A percentile compares a stretch with the other conserved stretches of the same genome.
These are phyloP conservation scores for Verticillium klebahnii DNA, from an alignment of 2,329 filamentous ascomycete species.

Conservation along the genomic window DNA sequence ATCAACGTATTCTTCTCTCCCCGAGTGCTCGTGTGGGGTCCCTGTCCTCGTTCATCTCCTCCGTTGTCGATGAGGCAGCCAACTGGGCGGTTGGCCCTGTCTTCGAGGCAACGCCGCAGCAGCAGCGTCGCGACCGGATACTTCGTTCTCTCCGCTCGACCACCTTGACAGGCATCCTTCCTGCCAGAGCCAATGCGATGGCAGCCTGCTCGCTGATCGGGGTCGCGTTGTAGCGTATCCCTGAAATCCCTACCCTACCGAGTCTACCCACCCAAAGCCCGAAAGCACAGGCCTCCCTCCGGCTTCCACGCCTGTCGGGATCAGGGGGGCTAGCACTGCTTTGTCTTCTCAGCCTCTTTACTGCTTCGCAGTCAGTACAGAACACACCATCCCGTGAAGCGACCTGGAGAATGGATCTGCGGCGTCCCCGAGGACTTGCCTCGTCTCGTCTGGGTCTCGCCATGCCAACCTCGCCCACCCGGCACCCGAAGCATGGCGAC, in stretches of 20 bases:
- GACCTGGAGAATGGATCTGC: neutral
- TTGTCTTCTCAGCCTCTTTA: neutral
- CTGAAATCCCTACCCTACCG: neutral
- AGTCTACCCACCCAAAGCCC: neutral
- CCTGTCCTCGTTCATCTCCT: neutral
- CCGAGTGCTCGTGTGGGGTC: neutral
- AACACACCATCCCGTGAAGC: neutral
- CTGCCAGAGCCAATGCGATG: neutral
- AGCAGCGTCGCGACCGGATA: neutral
- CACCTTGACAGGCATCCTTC: neutral
- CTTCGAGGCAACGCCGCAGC: too few species aligned
- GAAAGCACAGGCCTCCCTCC: neutral
- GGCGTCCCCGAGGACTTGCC: neutral
- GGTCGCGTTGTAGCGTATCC: neutral
- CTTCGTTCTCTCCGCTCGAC: neutral
- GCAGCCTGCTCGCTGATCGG: neutral
- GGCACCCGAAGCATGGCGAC: neutral
- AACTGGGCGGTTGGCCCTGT: too few species aligned
- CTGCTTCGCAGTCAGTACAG: neutral
- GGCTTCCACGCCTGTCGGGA: neutral
- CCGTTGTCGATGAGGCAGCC: too few species aligned
- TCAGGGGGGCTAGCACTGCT: neutral
- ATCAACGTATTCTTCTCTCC: neutral
- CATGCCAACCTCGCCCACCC: neutral
- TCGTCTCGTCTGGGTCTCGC: neutral